phyloP scores from a whole-genome alignment of 2,329 filamentous ascomycete species.

The Penicillium sumatraense region DNA sequence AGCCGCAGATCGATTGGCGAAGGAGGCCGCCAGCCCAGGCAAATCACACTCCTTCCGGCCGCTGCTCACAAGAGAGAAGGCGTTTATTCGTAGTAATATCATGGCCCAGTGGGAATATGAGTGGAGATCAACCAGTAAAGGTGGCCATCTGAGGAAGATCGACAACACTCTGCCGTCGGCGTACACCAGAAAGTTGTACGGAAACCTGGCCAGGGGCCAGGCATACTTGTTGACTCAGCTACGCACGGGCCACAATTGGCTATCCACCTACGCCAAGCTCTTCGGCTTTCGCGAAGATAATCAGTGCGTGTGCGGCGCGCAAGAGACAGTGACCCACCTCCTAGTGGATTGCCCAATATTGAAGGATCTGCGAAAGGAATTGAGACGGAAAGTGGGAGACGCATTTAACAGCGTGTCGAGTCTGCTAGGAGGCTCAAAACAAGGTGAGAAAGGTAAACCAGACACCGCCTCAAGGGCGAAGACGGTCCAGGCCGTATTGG shows the following conservation, averaged over 20 bases:
- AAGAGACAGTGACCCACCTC: conserved; percentile 27
- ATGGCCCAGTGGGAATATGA: conserved; percentile 3
- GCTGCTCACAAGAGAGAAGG: background rate
- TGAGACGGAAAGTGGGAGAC: conserved; percentile 22
- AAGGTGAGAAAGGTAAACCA: background rate
- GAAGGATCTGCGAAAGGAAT: conserved; percentile 13
- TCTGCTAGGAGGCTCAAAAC: background rate
- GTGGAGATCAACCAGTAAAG: conserved; percentile 1
- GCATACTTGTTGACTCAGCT: background rate
- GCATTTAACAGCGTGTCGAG: conserved; percentile 23
- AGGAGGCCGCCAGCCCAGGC: conserved; percentile 5
- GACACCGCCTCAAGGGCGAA: background rate
- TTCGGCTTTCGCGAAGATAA: background rate
- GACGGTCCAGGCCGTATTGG: background rate
- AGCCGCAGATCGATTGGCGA: conserved; percentile 4
- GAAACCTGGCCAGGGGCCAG: background rate
- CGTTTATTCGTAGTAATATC: background rate
- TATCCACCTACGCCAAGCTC: background rate
- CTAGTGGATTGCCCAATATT: conserved; percentile 23
- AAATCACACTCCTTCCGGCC: conserved; percentile 1
- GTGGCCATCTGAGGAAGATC: conserved; percentile 2
- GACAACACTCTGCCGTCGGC: conserved; percentile 3
- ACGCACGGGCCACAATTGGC: background rate
- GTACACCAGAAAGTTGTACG: conserved; percentile 10
- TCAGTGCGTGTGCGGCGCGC: conserved; percentile 14